Evolutionary conservation across 1,284 basidiomycete genomes (phyloP), one percentile per base, ranked within the genome.

Genomic region (Fistulinella staudtii): DNA sequence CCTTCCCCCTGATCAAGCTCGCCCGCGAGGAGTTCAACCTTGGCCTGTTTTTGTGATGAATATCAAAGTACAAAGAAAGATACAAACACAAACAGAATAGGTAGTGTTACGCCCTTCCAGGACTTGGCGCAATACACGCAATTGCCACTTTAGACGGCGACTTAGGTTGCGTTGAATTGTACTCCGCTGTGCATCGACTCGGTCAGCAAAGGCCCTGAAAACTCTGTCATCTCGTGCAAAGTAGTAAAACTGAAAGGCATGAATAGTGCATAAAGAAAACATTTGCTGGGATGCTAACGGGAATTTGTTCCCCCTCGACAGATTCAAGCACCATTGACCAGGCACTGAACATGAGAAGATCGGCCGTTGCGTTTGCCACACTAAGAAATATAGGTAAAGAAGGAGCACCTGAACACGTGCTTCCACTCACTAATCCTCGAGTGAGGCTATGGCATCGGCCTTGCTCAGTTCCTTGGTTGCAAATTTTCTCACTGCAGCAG

Each of bases 141-240:
- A 58, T 57, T 90, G 88, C 84, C 83, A 87, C 53, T 76, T 81
- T 25, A 88, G 62, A 35, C 79, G 74, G 33, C 76, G 76, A 42
- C 67, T 73, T 25, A 77, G 63, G 24, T 67, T 68, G 27, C 64
- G 66, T 31, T 74, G 70, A 35, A 88, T 79, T 11, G 65, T 68
- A 45, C 56, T 64, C 53, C 73, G 73, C 58, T 85, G 69, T 35
- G 65, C 57, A 37, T 85, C 75, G 14, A 85, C 47, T 29, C 76
- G 72, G 24, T 85, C 81, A 20, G 69, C 65, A 54, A 90, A 88
- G 3, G 79, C 77, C 51, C 74, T 80, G 63, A 84, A 89, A 13
- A 87, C 79, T 24, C 88, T 79, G 51, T 88, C 84, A 61, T 90
- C 87, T 27, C 87, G 77, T 45, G 87, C 87, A 56, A 90, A 90